Base-by-base conservation (phyloP, 768 basidiomycete species). In the Russula abietina region DNA sequence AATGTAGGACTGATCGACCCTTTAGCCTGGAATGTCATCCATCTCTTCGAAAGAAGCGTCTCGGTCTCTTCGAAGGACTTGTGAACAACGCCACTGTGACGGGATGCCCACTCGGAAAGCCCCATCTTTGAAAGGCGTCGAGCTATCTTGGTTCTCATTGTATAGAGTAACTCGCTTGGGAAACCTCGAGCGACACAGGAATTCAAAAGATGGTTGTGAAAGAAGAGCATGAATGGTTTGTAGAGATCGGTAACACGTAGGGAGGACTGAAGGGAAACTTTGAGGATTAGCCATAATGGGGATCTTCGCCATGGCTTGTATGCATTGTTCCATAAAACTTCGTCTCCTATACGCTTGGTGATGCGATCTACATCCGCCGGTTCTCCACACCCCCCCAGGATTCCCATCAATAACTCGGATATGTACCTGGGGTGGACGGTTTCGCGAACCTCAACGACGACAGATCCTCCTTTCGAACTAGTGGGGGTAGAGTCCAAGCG, bases 281-380 rank as follows among this genome's bases (percentile, higher is more conserved):
- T 77, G 45, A 80, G 69, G 17, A 80, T 68, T 2, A 81, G 75
- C 81, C 81, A 83, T 12, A 80, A 71, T 0, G 82, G 12, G 48
- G 57, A 57, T 36, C 57, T 57, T 17, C 57, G 57, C 57, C 57
- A 58, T 14, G 57, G 57, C 59, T 73, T 69, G 30, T 64, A 53
- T 3, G 76, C 70, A 24, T 71, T 56, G 4, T 72, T 50, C 78
- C 79, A 79, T 1, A 78, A 71, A 4, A 81, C 77, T 22, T 83
- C 78, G 55, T 83, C 81, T 6, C 71, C 72, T 0, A 81, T 72
- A 10, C 78, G 76, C 65, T 83, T 83, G 67, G 70, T 56, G 67
- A 76, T 73, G 12, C 55, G 59, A 16, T 22, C 28, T 6, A 72
- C 58, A 16, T 69, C 69, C 17, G 71, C 67, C 3, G 75, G 77